Evolutionary conservation across 1,284 basidiomycete genomes (phyloP), one percentile per base, ranked within the genome.

Genomic region (Psilocybe mexicana): DNA sequence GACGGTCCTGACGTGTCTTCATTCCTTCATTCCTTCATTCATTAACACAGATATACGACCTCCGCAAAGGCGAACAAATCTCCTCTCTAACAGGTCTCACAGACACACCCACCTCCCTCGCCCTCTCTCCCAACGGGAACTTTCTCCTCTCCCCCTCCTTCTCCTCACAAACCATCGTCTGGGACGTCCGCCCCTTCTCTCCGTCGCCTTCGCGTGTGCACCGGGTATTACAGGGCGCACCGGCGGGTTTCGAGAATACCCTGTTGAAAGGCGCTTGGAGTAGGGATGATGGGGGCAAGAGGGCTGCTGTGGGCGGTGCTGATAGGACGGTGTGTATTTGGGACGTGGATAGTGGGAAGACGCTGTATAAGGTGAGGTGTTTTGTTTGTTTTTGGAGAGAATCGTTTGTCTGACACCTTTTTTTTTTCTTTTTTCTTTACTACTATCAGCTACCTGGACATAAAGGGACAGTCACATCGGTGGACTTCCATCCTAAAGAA

Each of bases 401-500:
- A 10, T 1, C 7, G 5, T 10, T 6, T 18, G 18, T 18, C 18
- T 18, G 18, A 18, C 18, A 1, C 18, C 18, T 18, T 24, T 42
- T 43, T 49, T 24, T 6, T 36, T 43, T 33, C 43, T 36, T n/a
- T 28, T n/a, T n/a, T n/a, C n/a, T 24, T 47, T 7, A 36, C 58
- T 49, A 55, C 59, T 50, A 54, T 14, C 45, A 93, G 90, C 80
- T 97, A 52, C 94, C 94, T 40, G 94, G 94, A 11, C 94, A 97
- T 73, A 96, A 93, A 74, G 94, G 94, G 11, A 95, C 94, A 0
- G 94, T 96, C 6, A 94, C 92, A 0, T 79, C 88, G 12, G 93
- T 94, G 0, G 94, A 94, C 69, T 94, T 94, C 77, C 93, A 95
- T 69, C 91, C 92, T 14, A 92, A 88, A 70, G 95, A 97, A 70